Conservation (phyloP, 257 asterid genomes). For the Echium plantagineum region DNA sequence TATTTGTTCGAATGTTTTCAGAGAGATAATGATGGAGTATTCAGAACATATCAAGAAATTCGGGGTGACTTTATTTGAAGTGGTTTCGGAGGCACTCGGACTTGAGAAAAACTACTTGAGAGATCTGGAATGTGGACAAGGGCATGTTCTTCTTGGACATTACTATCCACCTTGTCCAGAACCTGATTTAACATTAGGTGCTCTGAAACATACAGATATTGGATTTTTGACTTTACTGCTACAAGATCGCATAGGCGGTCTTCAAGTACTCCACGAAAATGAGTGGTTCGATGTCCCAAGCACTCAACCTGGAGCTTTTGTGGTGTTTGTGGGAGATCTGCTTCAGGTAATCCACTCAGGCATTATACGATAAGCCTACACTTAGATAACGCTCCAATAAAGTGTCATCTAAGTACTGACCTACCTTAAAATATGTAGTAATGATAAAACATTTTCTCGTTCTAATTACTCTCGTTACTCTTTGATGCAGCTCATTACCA, state of each 20-base stretch:
- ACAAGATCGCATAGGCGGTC: conserved; percentile 14
- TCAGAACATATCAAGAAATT: conserved; percentile 2
- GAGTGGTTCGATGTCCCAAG: conserved; percentile 10
- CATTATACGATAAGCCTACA: too few relatives aligned
- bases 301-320: conserved; percentile 6
- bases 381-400: too few relatives aligned
- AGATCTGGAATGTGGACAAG: conserved; percentile 14
- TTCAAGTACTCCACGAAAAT: conserved; percentile 13
- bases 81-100: conserved; percentile 13
- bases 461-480: not conserved
- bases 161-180: conserved; percentile 16
- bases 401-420: too few relatives aligned
- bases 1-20: not conserved
- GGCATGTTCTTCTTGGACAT: conserved; percentile 10
- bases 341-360: not conserved
- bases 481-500: conserved; percentile 10
- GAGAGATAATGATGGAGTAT: conserved; percentile 3
- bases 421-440: too few relatives aligned
- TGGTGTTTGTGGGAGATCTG: conserved; percentile 14
- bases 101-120: conserved; percentile 7
- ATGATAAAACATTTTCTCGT: too few relatives aligned
- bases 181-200: conserved; percentile 10
- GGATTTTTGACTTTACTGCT: conserved; percentile 11
- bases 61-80: conserved; percentile 6
- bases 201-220: conserved; percentile 7